Conservation (phyloP, 805 yeast genomes). For the Ogataea methylovora region DNA sequence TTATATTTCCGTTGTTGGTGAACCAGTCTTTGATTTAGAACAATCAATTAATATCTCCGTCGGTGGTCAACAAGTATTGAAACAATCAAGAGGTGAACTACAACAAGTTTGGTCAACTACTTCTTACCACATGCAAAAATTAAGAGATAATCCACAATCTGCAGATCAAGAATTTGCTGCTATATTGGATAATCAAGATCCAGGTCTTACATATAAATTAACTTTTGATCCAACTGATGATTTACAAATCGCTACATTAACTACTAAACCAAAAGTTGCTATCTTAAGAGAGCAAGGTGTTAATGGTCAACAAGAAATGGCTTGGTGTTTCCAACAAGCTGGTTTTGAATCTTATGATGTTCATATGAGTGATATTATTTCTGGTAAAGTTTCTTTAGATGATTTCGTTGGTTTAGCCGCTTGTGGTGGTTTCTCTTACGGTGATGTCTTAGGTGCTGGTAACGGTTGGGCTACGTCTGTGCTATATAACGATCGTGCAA, state of each 20-base stretch:
- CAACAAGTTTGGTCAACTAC: slow-evolving; percentile 85
- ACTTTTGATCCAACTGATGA: slow-evolving; percentile 57
- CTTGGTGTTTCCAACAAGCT: slow-evolving; percentile 91
- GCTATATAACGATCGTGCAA: slow-evolving; percentile 69
- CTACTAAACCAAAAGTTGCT: slow-evolving; percentile 78
- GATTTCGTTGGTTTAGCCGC: slow-evolving; percentile 93
- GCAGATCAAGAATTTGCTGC: slow-evolving; percentile 80
- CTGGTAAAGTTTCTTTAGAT: slow-evolving; percentile 63
- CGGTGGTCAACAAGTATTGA: slow-evolving; percentile 40
- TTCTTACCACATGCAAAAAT: slow-evolving; percentile 80
- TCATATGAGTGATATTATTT: slow-evolving; percentile 88
- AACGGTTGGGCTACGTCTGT: slow-evolving; percentile 99
- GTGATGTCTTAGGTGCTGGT: slow-evolving; percentile 98
- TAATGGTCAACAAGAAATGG: slow-evolving; percentile 97
- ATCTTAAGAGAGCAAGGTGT: slow-evolving; percentile 98
- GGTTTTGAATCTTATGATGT: slow-evolving; percentile 94
- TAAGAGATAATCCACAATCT: slow-evolving; percentile 89
- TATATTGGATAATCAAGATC: slow-evolving; percentile 75
- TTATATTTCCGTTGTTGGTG: slow-evolving; percentile 58
- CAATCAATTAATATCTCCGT: slow-evolving; percentile 38
- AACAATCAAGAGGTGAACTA: slow-evolving; percentile 55
- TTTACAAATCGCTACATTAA: slow-evolving; percentile 28
- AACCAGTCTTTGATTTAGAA: slow-evolving; percentile 46
- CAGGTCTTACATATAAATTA: slow-evolving; percentile 80
- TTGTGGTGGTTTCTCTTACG: slow-evolving; percentile 98